Evolutionary conservation across 2,329 filamentous ascomycete genomes (phyloP).

Genomic region (Pyrenophora tritici-repentis): DNA sequence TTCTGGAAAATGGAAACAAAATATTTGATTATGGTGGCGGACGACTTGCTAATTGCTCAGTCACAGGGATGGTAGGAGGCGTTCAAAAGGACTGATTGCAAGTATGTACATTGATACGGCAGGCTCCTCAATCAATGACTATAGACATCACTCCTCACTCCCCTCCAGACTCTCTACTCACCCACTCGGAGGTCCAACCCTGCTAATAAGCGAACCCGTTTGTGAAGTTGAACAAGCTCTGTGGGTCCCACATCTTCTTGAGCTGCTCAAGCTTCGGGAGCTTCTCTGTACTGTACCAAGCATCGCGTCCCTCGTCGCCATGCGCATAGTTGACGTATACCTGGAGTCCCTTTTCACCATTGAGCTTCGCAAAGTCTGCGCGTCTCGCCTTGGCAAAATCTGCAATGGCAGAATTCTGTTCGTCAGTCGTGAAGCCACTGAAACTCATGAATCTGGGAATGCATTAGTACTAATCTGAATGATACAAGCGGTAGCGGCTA

Average conservation of each 20-base stretch:
- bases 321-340: constrained; percentile 8
- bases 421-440: constrained; percentile 3
- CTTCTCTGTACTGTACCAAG: constrained; percentile 3
- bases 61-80: too few species aligned
- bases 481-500: too few species aligned
- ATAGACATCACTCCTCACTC: too few species aligned
- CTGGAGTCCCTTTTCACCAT: constrained; percentile 1
- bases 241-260: constrained; percentile 2
- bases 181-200: not conserved
- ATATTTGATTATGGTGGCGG: too few species aligned
- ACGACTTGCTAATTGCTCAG: too few species aligned
- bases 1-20: too few species aligned
- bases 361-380: constrained; percentile 3
- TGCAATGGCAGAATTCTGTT: not conserved
- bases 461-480: not conserved
- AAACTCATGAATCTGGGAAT: constrained; percentile 3
- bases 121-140: too few species aligned
- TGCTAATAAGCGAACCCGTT: not conserved
- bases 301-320: constrained; percentile 4
- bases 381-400: constrained; percentile 1
- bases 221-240: constrained; percentile 4
- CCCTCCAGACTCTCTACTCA: too few species aligned
- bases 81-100: too few species aligned
- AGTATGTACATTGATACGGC: too few species aligned
- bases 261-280: not conserved